phyloP scores from a whole-genome alignment of 192 early-diverging fungal genomes.

The Dissophora globulifera region DNA sequence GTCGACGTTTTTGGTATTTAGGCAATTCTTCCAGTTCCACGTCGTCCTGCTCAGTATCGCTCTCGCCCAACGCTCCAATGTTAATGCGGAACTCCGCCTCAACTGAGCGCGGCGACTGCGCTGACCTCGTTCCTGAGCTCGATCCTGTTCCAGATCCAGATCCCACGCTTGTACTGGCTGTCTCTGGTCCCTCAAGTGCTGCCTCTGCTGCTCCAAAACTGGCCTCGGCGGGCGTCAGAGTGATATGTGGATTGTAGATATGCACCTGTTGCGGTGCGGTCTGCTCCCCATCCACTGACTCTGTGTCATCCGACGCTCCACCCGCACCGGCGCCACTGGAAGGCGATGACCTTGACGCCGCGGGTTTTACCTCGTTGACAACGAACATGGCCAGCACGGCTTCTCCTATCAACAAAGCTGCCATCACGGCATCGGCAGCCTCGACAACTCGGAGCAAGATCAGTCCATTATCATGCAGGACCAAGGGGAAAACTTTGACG shows the following conservation, averaged over 20 bases:
- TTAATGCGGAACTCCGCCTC: neutral
- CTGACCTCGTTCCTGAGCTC: neutral
- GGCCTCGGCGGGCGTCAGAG: neutral
- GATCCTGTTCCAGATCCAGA: neutral
- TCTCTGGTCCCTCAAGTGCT: neutral
- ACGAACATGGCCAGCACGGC: no score
- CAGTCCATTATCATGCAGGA: neutral
- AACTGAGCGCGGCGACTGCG: neutral
- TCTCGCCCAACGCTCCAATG: neutral
- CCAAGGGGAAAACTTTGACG: neutral
- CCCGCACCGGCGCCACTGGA: neutral
- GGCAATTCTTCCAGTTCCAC: conserved; percentile 30
- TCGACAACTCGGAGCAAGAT: conserved; percentile 3
- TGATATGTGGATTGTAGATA: conserved; percentile 16
- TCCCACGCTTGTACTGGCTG: neutral
- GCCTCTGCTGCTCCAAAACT: no score
- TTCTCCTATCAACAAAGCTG: neutral
- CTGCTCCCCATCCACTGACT: neutral
- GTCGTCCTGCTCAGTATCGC: neutral
- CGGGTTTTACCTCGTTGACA: no score
- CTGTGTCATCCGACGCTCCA: neutral
- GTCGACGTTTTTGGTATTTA: conserved; percentile 17
- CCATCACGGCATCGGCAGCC: neutral
- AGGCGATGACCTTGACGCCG: neutral
- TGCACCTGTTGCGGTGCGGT: conserved; percentile 12